Conservation (phyloP, 2,329 filamentous ascomycete genomes). For the Talaromyces islandicus region DNA sequence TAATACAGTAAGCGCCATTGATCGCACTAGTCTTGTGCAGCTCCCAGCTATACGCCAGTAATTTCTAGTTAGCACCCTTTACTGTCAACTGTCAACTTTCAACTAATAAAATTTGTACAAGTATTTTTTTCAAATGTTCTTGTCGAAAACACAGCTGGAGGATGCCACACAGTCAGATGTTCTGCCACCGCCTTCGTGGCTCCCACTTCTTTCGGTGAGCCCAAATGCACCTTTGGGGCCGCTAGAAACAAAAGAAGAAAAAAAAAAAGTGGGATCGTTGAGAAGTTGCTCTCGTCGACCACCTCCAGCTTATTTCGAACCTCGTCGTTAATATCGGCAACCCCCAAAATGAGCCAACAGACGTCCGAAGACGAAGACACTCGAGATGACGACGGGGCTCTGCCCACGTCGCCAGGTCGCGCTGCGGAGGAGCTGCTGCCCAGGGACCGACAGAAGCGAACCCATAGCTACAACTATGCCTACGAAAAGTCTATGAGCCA, state of each 20-base stretch:
- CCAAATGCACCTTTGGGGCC: neutral
- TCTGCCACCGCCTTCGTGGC: neutral
- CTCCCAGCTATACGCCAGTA: neutral
- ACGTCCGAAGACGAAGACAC: neutral
- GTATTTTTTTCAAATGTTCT: neutral
- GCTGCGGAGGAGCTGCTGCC: slow-evolving; percentile 24
- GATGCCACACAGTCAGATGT: neutral
- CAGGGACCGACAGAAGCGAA: slow-evolving; percentile 53
- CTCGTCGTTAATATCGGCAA: neutral
- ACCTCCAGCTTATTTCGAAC: neutral
- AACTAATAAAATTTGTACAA: neutral
- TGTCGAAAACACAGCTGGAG: neutral
- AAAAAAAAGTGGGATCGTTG: neutral
- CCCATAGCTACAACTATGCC: slow-evolving; percentile 87
- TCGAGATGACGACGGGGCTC: neutral
- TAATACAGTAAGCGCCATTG: neutral
- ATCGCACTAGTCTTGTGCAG: neutral
- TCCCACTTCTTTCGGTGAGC: neutral
- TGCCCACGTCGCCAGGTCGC: neutral
- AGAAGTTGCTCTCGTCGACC: neutral
- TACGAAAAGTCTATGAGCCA: slow-evolving; percentile 93
- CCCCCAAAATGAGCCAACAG: neutral
- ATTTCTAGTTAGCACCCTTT: neutral
- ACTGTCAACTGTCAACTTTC: neutral
- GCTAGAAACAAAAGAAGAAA: neutral